Base-by-base conservation (phyloP, 2,329 filamentous ascomycete species). In the Penicillium sp. region DNA sequence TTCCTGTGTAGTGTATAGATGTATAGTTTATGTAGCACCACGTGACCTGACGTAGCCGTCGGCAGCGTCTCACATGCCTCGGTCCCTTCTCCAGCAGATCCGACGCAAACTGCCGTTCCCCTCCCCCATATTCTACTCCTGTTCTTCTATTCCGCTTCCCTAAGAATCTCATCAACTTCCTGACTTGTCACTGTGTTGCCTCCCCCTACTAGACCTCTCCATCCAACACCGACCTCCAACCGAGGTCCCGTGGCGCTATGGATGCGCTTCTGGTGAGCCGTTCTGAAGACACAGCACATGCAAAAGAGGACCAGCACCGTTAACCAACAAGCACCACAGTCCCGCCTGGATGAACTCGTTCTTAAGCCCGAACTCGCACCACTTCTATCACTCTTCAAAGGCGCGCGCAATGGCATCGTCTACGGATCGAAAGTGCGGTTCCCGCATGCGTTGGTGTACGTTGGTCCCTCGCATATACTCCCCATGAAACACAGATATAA, bases 361-460 rank as follows among this genome's bases (percentile, higher is more conserved):
- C 83, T 94, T 56, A 86, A 97, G 70, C 91, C 92, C 5, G 82
- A 85, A 61, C 90, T 96, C 76, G 90, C 94, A 66, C 90, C 94
- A 65, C 72, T 91, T 49, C 84, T 99, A 56, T 85, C 90, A 51
- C 81, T 99, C 61, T 72, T 96, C 72, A 99, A 99, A 82, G 91
- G 86, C 66, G 89, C 94, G 61, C 91, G 94, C 75, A 99, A 97
- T 85, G 94, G 94, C 72, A 87, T 92, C 60, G 91, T 99, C 58
- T 99, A 99, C 76, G 94, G 94, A 55, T 86, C 90, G 65, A 97
- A 97, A 84, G 91, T 99, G 74, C 92, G 94, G 59, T 97, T 99
- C 78, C 94, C 94, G 59, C 94, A 99, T 78, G 94, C 94, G 55
- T 83, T 99, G 62, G 94, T 99, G 82, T 86, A 79, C 58, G 78